Conservation (phyloP, 345 rosid species). For the Anastatica hierochuntica region DNA sequence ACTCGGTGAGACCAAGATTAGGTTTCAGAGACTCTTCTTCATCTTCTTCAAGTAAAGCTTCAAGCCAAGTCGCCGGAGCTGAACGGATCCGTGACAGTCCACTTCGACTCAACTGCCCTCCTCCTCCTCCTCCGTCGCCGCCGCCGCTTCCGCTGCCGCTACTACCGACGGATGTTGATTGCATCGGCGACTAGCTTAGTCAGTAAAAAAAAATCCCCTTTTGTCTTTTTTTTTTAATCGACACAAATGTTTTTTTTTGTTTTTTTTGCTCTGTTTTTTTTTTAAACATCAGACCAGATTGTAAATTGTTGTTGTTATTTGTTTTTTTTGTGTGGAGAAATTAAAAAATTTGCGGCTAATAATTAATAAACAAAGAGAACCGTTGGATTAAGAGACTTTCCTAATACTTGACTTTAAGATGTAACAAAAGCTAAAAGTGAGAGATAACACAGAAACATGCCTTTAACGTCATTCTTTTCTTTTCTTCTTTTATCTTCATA, state of each 20-base stretch:
- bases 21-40: conserved; percentile 64
- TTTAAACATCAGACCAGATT: conserved; percentile 5
- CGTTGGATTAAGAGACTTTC: conserved; percentile 17
- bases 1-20: conserved; percentile 33
- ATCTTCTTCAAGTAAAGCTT: conserved; percentile 58
- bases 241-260: neutral
- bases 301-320: neutral
- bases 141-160: conserved; percentile 32
- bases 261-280: neutral
- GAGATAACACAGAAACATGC: conserved; percentile 7
- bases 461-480: neutral
- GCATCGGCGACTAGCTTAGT: conserved; percentile 36
- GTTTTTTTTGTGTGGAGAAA: neutral
- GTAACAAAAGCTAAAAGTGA: neutral
- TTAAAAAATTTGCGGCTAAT: neutral
- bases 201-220: conserved; percentile 4
- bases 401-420: neutral
- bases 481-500: neutral
- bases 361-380: conserved; percentile 1
- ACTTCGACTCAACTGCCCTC: conserved; percentile 33
- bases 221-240: conserved; percentile 5
- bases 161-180: conserved; percentile 39
- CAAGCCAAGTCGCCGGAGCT: conserved; percentile 72
- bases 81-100: conserved; percentile 59
- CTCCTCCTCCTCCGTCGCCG: conserved; percentile 26